Conservation (phyloP, 805 yeast species). For the Myxozyma mucilagina region DNA sequence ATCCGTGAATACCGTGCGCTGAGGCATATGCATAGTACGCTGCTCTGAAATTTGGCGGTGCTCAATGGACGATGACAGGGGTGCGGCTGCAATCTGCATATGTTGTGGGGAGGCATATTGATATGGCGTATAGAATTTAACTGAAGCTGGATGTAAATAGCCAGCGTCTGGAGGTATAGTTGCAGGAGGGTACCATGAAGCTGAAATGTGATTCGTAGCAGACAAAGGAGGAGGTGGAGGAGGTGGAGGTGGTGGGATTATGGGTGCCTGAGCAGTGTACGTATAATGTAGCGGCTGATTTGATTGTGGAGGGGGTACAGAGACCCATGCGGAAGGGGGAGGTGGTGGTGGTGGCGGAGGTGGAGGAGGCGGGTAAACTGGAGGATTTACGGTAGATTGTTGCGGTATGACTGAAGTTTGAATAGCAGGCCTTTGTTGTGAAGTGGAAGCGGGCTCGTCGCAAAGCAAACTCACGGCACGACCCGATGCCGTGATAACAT, state of each 20-base stretch:
- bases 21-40: too few species aligned
- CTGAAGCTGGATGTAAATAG: too few species aligned
- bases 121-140: too few species aligned
- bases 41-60: background rate
- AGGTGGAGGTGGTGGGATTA: background rate
- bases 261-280: background rate
- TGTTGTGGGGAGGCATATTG: too few species aligned
- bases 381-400: background rate
- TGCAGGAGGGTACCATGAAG: too few species aligned
- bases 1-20: too few species aligned
- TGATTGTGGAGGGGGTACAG: too few species aligned
- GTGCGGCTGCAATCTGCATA: background rate
- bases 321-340: background rate
- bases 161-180: too few species aligned
- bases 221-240: background rate
- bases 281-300: background rate
- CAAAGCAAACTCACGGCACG: constrained; percentile 24
- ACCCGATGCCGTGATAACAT: constrained; percentile 27
- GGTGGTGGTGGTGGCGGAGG: background rate
- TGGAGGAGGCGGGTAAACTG: background rate
- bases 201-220: too few species aligned
- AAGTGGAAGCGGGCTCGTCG: constrained; percentile 16
- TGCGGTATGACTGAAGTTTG: background rate
- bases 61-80: background rate
- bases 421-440: background rate